Base-by-base conservation (phyloP, 208 protist genomes). In the Leishmania tarentolae region DNA sequence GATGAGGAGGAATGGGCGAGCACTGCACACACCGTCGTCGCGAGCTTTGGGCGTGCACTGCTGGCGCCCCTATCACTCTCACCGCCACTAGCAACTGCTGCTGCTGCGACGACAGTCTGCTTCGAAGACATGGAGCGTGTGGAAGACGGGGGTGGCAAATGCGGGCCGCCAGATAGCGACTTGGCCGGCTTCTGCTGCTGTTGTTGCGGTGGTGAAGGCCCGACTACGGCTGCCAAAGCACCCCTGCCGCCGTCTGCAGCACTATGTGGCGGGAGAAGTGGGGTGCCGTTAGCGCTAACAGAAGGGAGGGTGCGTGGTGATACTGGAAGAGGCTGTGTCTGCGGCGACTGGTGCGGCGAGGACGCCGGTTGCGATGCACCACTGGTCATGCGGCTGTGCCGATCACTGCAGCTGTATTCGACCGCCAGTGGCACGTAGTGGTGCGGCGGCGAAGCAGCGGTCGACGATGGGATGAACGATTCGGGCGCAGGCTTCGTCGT, bases 11-110 rank as follows among this genome's bases (percentile, higher is more conserved):
- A 80, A 44, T 72, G 21, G 9, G 59, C 82, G 17, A 79, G 46
- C n/a, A 76, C 66, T 4, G 82, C 78, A 65, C 76, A 86, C 5
- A 78, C 61, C 17, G 56, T 71, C 6, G 63, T 80, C n/a, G 78
- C 78, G 21, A 72, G 56, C 35, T 31, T 68, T 0, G 77, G 35
- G 0, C 78, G 63, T 31, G 37, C 31, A 6, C 77, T 46, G 21
- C 13, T 47, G 59, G 53, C 61, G 35, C 70, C 59, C 4, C 65
- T 78, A 1, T 79, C 78, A 35, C 63, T 46, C 19, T 50, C 71
- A 21, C 73, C 40, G 35, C 15, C 63, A 35, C 66, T 63, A 28
- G 42, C 75, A n/a, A 72, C 21, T 21, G 57, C 72, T 21, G 52
- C 70, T 13, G 75, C 56, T 3, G 40, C 52, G 44, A 72, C 52